Evolutionary conservation across 108 stramenopile genomes (phyloP).

Genomic region (Fistulifera pelliculosa): DNA sequence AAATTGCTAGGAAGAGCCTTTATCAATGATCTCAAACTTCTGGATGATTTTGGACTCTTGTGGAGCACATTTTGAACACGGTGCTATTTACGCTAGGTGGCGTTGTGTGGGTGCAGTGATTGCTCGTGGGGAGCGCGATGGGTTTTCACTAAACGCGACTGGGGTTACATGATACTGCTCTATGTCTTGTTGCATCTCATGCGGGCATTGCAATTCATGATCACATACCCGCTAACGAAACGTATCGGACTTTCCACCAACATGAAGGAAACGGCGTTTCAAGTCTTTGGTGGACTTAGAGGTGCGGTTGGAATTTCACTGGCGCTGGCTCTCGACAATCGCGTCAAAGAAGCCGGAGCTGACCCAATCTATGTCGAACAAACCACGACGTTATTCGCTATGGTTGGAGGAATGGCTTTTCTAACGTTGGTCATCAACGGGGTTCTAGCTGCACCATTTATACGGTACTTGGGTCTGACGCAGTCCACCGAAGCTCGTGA

Average conservation of each 20-base stretch:
- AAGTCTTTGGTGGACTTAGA: slow-evolving; percentile 67
- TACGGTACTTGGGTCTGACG: slow-evolving; percentile 44
- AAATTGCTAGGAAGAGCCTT: slow-evolving; percentile 41
- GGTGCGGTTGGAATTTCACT: slow-evolving; percentile 82
- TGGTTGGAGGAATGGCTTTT: slow-evolving; percentile 46
- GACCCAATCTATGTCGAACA: slow-evolving; percentile 8
- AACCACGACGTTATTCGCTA: slow-evolving; percentile 19
- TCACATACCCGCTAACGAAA: slow-evolving; percentile 53
- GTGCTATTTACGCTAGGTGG: slow-evolving; percentile 83
- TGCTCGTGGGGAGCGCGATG: slow-evolving; percentile 14
- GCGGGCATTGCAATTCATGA: slow-evolving; percentile 39
- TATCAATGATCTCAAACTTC: slow-evolving; percentile 59
- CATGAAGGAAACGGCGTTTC: slow-evolving; percentile 47
- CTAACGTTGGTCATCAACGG: slow-evolving; percentile 53
- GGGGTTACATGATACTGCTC: slow-evolving; percentile 50
- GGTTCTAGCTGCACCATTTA: slow-evolving; percentile 38
- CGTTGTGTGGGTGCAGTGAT: slow-evolving; percentile 24
- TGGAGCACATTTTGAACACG: slow-evolving; percentile 85
- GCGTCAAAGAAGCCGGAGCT: slow-evolving; percentile 13
- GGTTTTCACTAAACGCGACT: slow-evolving; percentile 44
- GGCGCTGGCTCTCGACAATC: slow-evolving; percentile 58
- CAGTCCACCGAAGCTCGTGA: slow-evolving; percentile 38
- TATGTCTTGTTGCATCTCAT: slow-evolving; percentile 57
- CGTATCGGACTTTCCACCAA: slow-evolving; percentile 51
- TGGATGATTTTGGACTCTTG: slow-evolving; percentile 65